Conservation (phyloP, 31 red algal species). For the Odonthalia washingtoniensis region DNA sequence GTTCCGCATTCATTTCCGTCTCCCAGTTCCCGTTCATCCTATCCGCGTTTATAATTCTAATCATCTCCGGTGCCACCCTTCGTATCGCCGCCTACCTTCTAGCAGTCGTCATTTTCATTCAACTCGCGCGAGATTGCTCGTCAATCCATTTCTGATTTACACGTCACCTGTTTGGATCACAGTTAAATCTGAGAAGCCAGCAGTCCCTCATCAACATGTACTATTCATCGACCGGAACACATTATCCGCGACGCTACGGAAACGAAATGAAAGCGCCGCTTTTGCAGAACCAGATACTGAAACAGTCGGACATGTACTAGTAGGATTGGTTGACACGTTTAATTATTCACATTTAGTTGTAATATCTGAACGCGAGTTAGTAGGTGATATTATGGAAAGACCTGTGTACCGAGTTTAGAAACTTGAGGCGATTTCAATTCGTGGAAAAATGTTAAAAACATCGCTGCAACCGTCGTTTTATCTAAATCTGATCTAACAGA, state of each 20-base stretch:
- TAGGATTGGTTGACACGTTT: slow-evolving; percentile 57
- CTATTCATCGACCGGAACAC: slow-evolving; percentile 73
- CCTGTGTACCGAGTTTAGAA: slow-evolving; percentile 62
- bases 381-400: slow-evolving; percentile 65
- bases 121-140: too few species aligned
- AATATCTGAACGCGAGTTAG: slow-evolving; percentile 57
- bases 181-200: slow-evolving; percentile 57
- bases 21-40: too few species aligned
- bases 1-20: too few species aligned
- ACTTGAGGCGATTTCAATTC: slow-evolving; percentile 63
- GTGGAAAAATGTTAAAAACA: slow-evolving; percentile 66
- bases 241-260: slow-evolving; percentile 44
- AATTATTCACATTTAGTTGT: slow-evolving; percentile 73
- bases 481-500: slow-evolving; percentile 63
- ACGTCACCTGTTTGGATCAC: slow-evolving; percentile 86
- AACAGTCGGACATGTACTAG: slow-evolving; percentile 66
- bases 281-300: slow-evolving; percentile 65
- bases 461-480: slow-evolving; percentile 46
- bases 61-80: too few species aligned
- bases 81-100: too few species aligned
- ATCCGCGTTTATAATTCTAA: too few species aligned
- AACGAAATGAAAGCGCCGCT: slow-evolving; percentile 74
- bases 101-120: too few species aligned
- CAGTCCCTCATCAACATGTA: slow-evolving; percentile 59
- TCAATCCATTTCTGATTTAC: slow-evolving; percentile 66